phyloP scores from a whole-genome alignment of 1,284 basidiomycete genomes.

The Rhodotorula sp. region DNA sequence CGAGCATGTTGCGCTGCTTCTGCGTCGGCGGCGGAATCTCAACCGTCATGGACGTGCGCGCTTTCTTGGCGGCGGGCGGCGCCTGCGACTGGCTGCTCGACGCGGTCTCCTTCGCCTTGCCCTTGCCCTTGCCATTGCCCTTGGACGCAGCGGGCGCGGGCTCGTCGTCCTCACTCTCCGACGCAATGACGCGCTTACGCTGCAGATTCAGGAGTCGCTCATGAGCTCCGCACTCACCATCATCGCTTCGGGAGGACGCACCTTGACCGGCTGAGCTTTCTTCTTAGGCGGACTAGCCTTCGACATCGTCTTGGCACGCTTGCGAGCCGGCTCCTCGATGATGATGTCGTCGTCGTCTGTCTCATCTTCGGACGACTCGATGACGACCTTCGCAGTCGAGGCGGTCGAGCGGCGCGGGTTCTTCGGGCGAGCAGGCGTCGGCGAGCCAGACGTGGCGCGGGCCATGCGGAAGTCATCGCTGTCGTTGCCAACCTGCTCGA shows the following conservation, averaged over 20 bases:
- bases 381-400: not conserved
- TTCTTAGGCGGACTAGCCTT: not conserved
- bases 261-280: not conserved
- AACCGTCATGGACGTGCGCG: not conserved
- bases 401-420: slow-evolving; percentile 2
- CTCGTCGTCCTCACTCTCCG: slow-evolving; percentile 1
- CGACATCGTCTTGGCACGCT: not conserved
- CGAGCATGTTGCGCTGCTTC: slow-evolving; percentile 1
- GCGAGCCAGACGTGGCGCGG: not conserved
- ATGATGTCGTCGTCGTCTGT: not conserved
- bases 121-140: not conserved
- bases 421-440: not conserved
- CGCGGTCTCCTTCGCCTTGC: not conserved
- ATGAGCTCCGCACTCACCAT: not conserved
- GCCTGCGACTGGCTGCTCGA: not conserved
- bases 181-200: not conserved
- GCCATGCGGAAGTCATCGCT: slow-evolving; percentile 5
- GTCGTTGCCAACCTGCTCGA: not conserved
- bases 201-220: not conserved
- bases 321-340: not conserved
- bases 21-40: slow-evolving; percentile 4
- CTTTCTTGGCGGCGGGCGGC: not conserved
- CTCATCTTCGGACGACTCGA: slow-evolving; percentile 3
- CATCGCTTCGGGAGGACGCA: not conserved
- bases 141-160: not conserved